These are phyloP conservation scores for Solanum chacoense DNA, from an alignment of 305 asterid species.

Conservation along the genomic window DNA sequence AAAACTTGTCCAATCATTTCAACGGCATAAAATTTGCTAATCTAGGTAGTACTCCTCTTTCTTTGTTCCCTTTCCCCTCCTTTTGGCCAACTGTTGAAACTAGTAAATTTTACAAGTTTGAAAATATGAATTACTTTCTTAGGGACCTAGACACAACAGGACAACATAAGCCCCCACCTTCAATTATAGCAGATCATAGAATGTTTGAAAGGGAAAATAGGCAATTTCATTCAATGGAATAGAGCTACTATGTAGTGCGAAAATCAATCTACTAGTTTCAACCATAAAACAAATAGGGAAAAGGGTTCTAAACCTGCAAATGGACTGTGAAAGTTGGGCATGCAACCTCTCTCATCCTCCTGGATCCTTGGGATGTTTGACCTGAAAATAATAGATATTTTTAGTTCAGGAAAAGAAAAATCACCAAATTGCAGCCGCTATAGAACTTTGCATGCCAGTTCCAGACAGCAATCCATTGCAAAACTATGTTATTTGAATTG, in stretches of 20 bases:
- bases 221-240: neutral
- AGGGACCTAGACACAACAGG: neutral
- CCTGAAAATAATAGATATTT: conserved; percentile 21
- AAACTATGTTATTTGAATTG: neutral
- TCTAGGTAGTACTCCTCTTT: neutral
- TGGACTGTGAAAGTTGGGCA: conserved; percentile 90
- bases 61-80: neutral
- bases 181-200: neutral
- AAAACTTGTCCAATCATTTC: neutral
- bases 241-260: neutral
- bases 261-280: neutral
- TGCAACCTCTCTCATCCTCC: conserved; percentile 69
- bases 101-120: neutral
- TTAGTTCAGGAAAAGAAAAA: conserved; percentile 3
- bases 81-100: neutral
- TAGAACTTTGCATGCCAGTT: neutral
- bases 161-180: neutral
- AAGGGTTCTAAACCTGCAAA: conserved; percentile 45
- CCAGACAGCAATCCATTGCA: neutral
- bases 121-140: neutral
- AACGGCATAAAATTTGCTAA: neutral
- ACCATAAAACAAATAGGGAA: neutral
- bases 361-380: conserved; percentile 24
- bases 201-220: neutral
- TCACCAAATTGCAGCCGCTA: neutral